Evolutionary conservation across 2,329 filamentous ascomycete genomes (phyloP), one percentile per base, ranked within the genome.

Genomic region (Talaromyces pinophilus): DNA sequence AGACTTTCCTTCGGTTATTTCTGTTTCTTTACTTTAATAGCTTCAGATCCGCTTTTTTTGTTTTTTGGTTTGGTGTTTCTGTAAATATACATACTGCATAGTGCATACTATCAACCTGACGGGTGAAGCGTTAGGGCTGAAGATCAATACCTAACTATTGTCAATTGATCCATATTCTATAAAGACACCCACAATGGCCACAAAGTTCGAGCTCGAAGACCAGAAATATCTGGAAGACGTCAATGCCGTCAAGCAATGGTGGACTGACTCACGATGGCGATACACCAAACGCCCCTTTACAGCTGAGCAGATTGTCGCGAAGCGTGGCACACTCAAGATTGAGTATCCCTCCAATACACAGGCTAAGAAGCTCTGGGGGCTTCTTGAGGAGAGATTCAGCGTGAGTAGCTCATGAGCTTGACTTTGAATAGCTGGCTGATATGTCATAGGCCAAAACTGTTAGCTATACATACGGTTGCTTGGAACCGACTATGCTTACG

Each of bases 401-500:
- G 92, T 95, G 67, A 33, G 79, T 59, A 25, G 33, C 2, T 35
- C 7, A 17, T 7, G 30, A 8, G 2, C 2, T 11, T 38, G 33
- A 25, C 17, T 17, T 30, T 13, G 57, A 35, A 5, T 6, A 35
- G 19, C 38, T 22, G 19, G 28, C 40, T 46, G 57, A 44, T 7
- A 60, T 25, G 7, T n/a, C 25, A n/a, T 72, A 96, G 92, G 91
- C 86, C 76, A 88, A 88, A 74, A 91, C 95, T 75, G 92, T 92
- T 59, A 96, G 92, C 81, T 96, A 90, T 83, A 99, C 95, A 66
- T 99, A 97, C 77, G 95, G 95, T 75, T 98, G 95, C 82, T 85
- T 99, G 70, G 95, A 99, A 77, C 95, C 95, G 11, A 97, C 96
- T 65, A 97, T 97, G 92, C 87, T 99, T 78, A 98, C 95, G 33